These are phyloP conservation scores for Glycine soja DNA, from an alignment of 306 rosid genomes.

Conservation along the genomic window DNA sequence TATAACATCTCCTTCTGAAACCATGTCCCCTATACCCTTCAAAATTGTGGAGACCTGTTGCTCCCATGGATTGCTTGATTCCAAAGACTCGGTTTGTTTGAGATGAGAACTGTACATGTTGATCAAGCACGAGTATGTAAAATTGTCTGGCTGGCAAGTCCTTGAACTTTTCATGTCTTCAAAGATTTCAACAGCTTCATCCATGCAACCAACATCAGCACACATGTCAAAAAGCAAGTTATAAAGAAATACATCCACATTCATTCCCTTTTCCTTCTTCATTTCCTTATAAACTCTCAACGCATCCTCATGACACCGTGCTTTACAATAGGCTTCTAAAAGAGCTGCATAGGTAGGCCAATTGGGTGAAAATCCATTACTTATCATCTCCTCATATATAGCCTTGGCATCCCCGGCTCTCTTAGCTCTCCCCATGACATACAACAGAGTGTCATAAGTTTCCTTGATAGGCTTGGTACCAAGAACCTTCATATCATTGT, in stretches of 20 bases:
- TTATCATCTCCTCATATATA: constrained; percentile 77
- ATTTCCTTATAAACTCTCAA: constrained; percentile 73
- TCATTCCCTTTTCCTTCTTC: constrained; percentile 73
- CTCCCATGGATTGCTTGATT: background rate
- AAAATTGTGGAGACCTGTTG: constrained; percentile 4
- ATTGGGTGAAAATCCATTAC: constrained; percentile 67
- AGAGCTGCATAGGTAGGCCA: constrained; percentile 75
- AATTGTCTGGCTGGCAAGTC: constrained; percentile 65
- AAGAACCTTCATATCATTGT: constrained; percentile 87
- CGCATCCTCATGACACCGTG: constrained; percentile 71
- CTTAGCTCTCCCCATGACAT: constrained; percentile 84
- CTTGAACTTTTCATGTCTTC: constrained; percentile 71
- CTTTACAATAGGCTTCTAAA: constrained; percentile 73
- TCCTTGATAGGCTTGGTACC: constrained; percentile 70
- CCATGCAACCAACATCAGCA: constrained; percentile 74
- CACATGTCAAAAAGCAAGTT: constrained; percentile 75
- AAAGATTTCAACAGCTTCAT: constrained; percentile 71
- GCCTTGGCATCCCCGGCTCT: constrained; percentile 73
- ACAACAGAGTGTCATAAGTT: constrained; percentile 69
- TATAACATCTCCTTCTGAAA: constrained; percentile 1
- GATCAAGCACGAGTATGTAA: constrained; percentile 82
- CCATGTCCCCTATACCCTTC: background rate
- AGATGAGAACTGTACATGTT: constrained; percentile 59
- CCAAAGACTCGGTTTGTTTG: background rate
- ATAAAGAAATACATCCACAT: constrained; percentile 62